Conservation (phyloP, 345 rosid genomes). For the Turritis glabra region DNA sequence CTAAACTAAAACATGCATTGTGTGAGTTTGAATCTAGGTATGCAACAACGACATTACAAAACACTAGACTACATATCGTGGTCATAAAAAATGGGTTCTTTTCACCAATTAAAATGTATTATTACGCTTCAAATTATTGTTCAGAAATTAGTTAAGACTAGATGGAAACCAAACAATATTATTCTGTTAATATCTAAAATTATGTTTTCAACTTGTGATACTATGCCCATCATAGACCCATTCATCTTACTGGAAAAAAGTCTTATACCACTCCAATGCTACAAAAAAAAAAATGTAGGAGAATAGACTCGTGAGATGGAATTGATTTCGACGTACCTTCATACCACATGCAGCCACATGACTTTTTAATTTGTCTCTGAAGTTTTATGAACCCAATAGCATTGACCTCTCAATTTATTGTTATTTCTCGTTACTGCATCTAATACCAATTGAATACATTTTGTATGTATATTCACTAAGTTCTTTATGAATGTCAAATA, state of each 20-base stretch:
- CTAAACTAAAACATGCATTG: no score
- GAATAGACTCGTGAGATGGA: conserved; percentile 34
- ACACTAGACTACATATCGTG: no score
- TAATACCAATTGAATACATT: conserved; percentile 14
- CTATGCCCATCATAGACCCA: conserved; percentile 7
- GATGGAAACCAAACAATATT: neutral
- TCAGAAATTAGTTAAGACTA: neutral
- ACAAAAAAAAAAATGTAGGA: neutral
- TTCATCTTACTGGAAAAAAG: conserved; percentile 19
- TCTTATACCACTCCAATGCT: conserved; percentile 16
- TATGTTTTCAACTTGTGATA: conserved; percentile 15
- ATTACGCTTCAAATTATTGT: neutral
- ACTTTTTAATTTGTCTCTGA: neutral
- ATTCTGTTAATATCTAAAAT: neutral
- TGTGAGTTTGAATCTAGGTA: no score
- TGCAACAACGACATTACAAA: no score
- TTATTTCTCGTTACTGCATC: neutral
- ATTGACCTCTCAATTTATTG: conserved; percentile 22
- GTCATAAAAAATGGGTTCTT: no score
- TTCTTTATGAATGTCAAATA: conserved; percentile 1
- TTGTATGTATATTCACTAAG: conserved; percentile 9
- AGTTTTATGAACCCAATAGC: conserved; percentile 31
- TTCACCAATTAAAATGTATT: neutral
- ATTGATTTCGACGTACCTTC: conserved; percentile 46
- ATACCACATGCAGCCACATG: conserved; percentile 52